phyloP scores from a whole-genome alignment of 2,329 filamentous ascomycete genomes.

The Fusarium praegraminearum region DNA sequence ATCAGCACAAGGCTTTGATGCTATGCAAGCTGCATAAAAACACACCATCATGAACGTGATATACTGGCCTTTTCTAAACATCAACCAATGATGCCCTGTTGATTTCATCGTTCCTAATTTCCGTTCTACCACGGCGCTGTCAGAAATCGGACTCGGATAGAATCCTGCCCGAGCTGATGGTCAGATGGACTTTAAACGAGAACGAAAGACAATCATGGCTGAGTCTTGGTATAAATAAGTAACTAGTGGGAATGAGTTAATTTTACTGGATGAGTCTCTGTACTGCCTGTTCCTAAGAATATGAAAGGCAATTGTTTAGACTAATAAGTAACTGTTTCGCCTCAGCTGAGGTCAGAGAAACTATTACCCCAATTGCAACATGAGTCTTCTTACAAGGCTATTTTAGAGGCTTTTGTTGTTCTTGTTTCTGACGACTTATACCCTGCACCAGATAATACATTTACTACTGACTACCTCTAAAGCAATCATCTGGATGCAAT shows the following conservation, averaged over 20 bases:
- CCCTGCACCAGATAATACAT: background rate
- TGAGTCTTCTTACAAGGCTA: background rate
- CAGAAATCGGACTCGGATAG: slow-evolving; percentile 36
- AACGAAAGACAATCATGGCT: background rate
- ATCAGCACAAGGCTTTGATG: background rate
- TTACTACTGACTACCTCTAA: background rate
- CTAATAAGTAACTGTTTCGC: background rate
- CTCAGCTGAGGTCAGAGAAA: background rate
- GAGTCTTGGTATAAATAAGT: background rate
- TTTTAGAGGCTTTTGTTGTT: background rate
- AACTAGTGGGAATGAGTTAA: background rate
- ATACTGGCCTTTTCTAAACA: slow-evolving; percentile 2
- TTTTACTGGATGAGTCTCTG: background rate
- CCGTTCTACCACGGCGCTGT: slow-evolving; percentile 9
- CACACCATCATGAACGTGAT: slow-evolving; percentile 20
- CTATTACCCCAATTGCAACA: background rate
- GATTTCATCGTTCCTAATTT: slow-evolving; percentile 24
- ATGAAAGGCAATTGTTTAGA: background rate
- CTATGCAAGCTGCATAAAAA: background rate
- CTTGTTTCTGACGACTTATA: background rate
- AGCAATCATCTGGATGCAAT: background rate
- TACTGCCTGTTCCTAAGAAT: background rate
- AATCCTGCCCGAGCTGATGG: slow-evolving; percentile 28
- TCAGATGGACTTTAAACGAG: slow-evolving; percentile 1
- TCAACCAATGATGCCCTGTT: slow-evolving; percentile 25